A percentile compares a stretch with the other conserved stretches of the same genome.
phyloP scores from a whole-genome alignment of 805 yeast species.

The Cyberlindnera samutprakarnensis region DNA sequence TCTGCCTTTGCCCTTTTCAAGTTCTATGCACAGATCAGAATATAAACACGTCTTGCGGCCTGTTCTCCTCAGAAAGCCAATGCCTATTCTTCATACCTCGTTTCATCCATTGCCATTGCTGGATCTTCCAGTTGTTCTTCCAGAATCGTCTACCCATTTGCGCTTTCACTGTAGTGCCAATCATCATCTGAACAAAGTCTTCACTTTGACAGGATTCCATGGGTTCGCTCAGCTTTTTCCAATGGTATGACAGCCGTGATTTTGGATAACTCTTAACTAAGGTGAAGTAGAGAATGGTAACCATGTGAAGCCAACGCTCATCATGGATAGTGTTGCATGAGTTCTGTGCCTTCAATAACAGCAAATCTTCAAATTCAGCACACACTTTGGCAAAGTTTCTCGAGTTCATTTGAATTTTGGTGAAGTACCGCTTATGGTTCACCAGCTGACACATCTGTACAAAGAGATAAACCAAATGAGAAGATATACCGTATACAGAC shows the following conservation, averaged over 20 bases:
- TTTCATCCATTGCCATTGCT: slow-evolving; percentile 7
- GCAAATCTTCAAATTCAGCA: slow-evolving; percentile 36
- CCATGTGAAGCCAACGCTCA: slow-evolving; percentile 11
- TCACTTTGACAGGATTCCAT: not conserved
- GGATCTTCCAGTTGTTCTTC: slow-evolving; percentile 12
- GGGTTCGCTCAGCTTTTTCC: slow-evolving; percentile 1
- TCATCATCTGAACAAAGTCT: not conserved
- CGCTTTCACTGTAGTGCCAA: not conserved
- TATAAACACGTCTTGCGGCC: slow-evolving; percentile 6
- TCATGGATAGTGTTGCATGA: slow-evolving; percentile 4
- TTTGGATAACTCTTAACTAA: slow-evolving; percentile 18
- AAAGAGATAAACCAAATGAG: slow-evolving; percentile 27
- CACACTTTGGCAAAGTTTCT: slow-evolving; percentile 41
- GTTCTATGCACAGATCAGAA: slow-evolving; percentile 1
- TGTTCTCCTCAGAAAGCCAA: slow-evolving; percentile 5
- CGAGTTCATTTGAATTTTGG: slow-evolving; percentile 27
- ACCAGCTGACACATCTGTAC: slow-evolving; percentile 33
- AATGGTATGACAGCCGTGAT: slow-evolving; percentile 9
- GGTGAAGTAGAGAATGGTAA: slow-evolving; percentile 15
- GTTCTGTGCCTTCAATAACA: slow-evolving; percentile 21
- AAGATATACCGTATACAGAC: slow-evolving; percentile 14
- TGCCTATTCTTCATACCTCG: slow-evolving; percentile 2
- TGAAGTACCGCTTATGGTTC: slow-evolving; percentile 37
- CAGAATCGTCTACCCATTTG: no score
- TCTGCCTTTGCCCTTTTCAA: no score